Conservation (phyloP, 805 yeast genomes). For the Wickerhamomyces xylosicus region DNA sequence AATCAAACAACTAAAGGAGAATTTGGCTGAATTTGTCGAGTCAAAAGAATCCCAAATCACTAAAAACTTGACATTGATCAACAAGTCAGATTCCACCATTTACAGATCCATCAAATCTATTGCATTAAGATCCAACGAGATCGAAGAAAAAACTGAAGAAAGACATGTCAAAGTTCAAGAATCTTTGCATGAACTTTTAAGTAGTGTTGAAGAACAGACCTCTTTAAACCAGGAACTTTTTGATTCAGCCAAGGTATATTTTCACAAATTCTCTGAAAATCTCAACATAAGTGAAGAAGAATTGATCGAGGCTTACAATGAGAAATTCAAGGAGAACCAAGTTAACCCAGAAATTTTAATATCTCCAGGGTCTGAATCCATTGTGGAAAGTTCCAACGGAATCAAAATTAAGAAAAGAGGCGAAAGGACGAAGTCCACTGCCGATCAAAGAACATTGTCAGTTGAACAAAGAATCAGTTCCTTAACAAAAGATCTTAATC, state of each 20-base stretch:
- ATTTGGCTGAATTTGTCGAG: constrained; percentile 27
- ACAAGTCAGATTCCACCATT: constrained; percentile 37
- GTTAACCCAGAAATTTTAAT: constrained; percentile 1
- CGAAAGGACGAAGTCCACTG: constrained; percentile 1
- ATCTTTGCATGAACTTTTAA: constrained; percentile 32
- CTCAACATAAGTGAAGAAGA: constrained; percentile 17
- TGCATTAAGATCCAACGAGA: constrained; percentile 32
- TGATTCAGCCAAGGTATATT: constrained; percentile 34
- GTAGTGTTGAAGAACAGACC: constrained; percentile 37
- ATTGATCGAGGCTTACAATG: constrained; percentile 17
- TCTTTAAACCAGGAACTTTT: constrained; percentile 34
- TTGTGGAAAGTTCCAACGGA: not conserved
- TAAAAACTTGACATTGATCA: constrained; percentile 26
- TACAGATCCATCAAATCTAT: constrained; percentile 38
- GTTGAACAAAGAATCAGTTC: constrained; percentile 14
- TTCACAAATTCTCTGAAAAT: constrained; percentile 28
- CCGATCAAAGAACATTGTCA: not conserved
- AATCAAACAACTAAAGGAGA: constrained; percentile 25
- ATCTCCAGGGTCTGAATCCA: not conserved
- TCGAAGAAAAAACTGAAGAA: constrained; percentile 38
- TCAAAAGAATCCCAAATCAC: constrained; percentile 26
- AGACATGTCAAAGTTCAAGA: constrained; percentile 35
- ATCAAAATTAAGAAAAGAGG: constrained; percentile 9
- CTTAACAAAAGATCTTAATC: constrained; percentile 14
- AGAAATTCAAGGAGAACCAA: constrained; percentile 1